Percentiles rank a stretch among this genome's conserved stretches.
Conservation (phyloP, 805 yeast genomes). For the Nakazawaea sp. region DNA sequence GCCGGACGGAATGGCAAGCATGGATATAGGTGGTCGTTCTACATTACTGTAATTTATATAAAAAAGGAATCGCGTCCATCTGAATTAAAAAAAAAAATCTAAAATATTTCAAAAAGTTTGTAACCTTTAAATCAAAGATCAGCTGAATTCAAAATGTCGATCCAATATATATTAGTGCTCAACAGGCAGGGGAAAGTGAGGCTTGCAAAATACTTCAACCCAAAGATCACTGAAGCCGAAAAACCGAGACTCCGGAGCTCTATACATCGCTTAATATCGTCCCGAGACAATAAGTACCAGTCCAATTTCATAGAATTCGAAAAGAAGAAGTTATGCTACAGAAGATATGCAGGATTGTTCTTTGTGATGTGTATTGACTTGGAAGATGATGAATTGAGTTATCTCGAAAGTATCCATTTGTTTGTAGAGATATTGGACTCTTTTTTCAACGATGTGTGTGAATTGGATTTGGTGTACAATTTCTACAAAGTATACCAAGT, state of each 20-base stretch:
- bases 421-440: conserved; percentile 85
- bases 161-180: conserved; percentile 75
- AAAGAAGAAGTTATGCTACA: conserved; percentile 63
- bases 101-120: background rate
- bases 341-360: conserved; percentile 88
- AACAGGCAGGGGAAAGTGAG: conserved; percentile 94
- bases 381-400: conserved; percentile 76
- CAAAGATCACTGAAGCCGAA: conserved; percentile 29
- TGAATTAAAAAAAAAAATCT: background rate
- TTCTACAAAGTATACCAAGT: conserved; percentile 79
- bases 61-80: too few species aligned
- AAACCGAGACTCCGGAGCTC: conserved; percentile 45
- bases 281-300: conserved; percentile 80
- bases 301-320: conserved; percentile 36
- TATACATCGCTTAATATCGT: conserved; percentile 71
- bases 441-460: conserved; percentile 88
- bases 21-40: conserved; percentile 77
- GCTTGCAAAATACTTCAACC: conserved; percentile 66
- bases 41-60: conserved; percentile 55
- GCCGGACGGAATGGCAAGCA: conserved; percentile 80
- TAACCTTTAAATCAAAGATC: background rate
- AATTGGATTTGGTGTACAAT: conserved; percentile 86
- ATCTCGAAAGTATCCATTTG: conserved; percentile 78
- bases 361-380: conserved; percentile 79
- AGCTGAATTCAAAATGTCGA: too few species aligned